Conservation (phyloP, 2,329 filamentous ascomycete genomes). For the Clathrospora elynae region DNA sequence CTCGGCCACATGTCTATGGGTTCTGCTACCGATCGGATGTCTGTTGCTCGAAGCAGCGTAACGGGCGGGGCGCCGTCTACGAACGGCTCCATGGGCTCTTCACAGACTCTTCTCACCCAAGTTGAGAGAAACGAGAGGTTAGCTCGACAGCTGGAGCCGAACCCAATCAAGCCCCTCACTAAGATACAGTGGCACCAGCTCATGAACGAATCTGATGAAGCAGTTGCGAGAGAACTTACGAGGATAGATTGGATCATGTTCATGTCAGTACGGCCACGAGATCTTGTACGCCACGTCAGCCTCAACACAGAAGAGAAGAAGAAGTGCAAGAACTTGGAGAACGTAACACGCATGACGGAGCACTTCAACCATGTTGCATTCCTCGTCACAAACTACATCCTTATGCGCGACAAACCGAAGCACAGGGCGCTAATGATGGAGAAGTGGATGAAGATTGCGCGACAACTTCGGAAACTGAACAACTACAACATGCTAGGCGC, state of each 20-base stretch:
- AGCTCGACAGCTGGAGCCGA: slow-evolving; percentile 72
- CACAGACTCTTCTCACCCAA: slow-evolving; percentile 62
- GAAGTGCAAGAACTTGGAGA: slow-evolving; percentile 75
- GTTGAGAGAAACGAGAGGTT: slow-evolving; percentile 82
- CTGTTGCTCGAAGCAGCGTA: slow-evolving; percentile 38
- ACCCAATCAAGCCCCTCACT: slow-evolving; percentile 70
- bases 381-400: slow-evolving; percentile 60
- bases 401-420: slow-evolving; percentile 93
- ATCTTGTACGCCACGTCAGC: slow-evolving; percentile 89
- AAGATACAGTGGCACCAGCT: slow-evolving; percentile 90
- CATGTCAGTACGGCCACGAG: slow-evolving; percentile 88
- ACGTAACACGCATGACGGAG: slow-evolving; percentile 91
- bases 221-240: slow-evolving; percentile 88
- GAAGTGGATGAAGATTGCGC: slow-evolving; percentile 91
- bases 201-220: slow-evolving; percentile 83
- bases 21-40: slow-evolving; percentile 31
- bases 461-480: slow-evolving; percentile 84
- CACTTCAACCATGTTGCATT: slow-evolving; percentile 70
- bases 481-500: slow-evolving; percentile 98
- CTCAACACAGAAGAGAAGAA: slow-evolving; percentile 72
- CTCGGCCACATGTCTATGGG: slow-evolving; percentile 40
- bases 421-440: slow-evolving; percentile 89
- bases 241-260: slow-evolving; percentile 99
- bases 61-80: slow-evolving; percentile 35
- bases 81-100: slow-evolving; percentile 39